Evolutionary conservation across 192 early-diverging fungal genomes (phyloP).

Genomic region (Polychytrium aggregatum): DNA sequence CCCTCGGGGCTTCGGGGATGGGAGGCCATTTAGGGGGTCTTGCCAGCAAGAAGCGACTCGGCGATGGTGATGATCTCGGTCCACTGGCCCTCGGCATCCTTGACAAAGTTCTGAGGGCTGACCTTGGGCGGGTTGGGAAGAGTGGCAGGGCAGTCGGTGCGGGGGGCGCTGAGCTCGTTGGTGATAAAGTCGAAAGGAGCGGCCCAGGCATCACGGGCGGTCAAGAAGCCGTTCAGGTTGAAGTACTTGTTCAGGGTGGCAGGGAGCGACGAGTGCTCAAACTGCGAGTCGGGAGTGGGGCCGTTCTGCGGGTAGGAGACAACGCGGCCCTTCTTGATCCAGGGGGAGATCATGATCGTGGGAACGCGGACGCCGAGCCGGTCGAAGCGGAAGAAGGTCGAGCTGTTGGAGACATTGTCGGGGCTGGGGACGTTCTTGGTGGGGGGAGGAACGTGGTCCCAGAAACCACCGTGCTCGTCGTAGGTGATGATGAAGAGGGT

Average conservation of each 20-base stretch:
- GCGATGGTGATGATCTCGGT: not conserved
- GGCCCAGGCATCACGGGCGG: slow-evolving; percentile 11
- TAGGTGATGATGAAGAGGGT: slow-evolving; percentile 36
- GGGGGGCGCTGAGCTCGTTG: slow-evolving; percentile 2
- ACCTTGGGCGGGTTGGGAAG: slow-evolving; percentile 9
- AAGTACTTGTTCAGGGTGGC: slow-evolving; percentile 29
- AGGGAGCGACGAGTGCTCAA: slow-evolving; percentile 35
- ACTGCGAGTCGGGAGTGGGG: slow-evolving; percentile 19
- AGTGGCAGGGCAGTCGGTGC: slow-evolving; percentile 8
- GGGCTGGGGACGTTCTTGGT: slow-evolving; percentile 26
- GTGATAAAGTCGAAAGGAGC: slow-evolving; percentile 13
- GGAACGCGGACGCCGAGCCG: slow-evolving; percentile 41
- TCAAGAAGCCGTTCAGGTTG: slow-evolving; percentile 2
- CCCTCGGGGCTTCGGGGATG: too few relatives aligned
- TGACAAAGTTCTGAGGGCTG: not conserved
- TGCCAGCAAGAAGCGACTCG: not conserved
- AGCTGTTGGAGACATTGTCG: slow-evolving; percentile 11
- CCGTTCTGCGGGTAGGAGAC: slow-evolving; percentile 4
- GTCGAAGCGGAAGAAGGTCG: slow-evolving; percentile 27
- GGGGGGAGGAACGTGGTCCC: slow-evolving; percentile 38
- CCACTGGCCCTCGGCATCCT: not conserved
- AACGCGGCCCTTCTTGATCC: slow-evolving; percentile 24
- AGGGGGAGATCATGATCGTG: slow-evolving; percentile 31
- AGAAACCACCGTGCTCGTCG: slow-evolving; percentile 42
- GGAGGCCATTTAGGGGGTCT: not conserved